Evolutionary conservation across 495 filamentous ascomycete genomes (phyloP), one percentile per base, ranked within the genome.

Genomic region (Clohesyomyces aquaticus): DNA sequence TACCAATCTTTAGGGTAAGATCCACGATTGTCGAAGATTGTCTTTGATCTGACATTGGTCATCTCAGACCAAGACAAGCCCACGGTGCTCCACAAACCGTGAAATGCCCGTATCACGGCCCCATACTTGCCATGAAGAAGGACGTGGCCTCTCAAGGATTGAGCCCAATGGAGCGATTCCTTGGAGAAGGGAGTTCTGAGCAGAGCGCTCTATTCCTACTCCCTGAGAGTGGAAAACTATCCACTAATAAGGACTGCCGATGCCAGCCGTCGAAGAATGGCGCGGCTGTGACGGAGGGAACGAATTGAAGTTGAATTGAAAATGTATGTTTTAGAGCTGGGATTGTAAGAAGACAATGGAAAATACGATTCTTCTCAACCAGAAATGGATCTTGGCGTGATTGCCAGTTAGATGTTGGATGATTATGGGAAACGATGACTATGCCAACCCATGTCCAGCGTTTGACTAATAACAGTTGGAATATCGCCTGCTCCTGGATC

Each of bases 191-290:
- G 26, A 18, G 55, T 0, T 29, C 32, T 21, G 63, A 59, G 14
- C 55, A 66, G 41, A 42, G 41, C 18, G 63, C 63, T 4, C 23
- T 66, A 0, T 54, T 53, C 26, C 10, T 54, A 18, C 55, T 55
- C 18, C 4, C 55, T 4, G 63, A 66, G 25, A 66, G 29, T 32
- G 48, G 55, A 14, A 41, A 46, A 35, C 25, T 60, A 2, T 66
- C 63, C 19, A 66, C 42, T 16, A 51, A 47, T 11, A 66, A 66
- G 41, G 47, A 51, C 32, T 66, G 63, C 38, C n/a, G n/a, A n/a
- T n/a, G n/a, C n/a, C n/a, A n/a, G n/a, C n/a, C n/a, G n/a, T n/a
- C n/a, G n/a, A n/a, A n/a, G n/a, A n/a, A n/a, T n/a, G n/a, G n/a
- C n/a, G n/a, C n/a, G n/a, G n/a, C n/a, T n/a, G n/a, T n/a, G n/a